Conservation (phyloP, 2,329 filamentous ascomycete genomes). For the Claviceps lovelessii region DNA sequence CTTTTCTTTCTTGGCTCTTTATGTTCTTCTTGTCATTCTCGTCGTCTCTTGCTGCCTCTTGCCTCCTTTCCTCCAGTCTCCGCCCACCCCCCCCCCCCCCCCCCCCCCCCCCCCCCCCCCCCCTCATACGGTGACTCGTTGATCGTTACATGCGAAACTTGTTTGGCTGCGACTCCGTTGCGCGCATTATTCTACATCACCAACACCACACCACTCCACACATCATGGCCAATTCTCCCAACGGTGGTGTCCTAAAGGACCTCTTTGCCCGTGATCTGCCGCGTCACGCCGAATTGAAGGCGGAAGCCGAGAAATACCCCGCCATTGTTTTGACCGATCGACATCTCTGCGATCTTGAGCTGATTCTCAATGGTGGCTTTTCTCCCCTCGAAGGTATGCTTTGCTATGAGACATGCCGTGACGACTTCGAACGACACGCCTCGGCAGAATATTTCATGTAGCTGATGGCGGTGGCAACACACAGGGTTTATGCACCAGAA, state of each 20-base stretch:
- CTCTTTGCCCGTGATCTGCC: constrained; percentile 84
- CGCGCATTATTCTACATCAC: neutral
- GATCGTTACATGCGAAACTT: neutral
- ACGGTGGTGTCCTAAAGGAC: constrained; percentile 95
- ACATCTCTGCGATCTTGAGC: constrained; percentile 92
- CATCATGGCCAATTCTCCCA: constrained; percentile 55
- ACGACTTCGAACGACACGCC: neutral
- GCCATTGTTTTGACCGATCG: constrained; percentile 78
- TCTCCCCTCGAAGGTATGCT: constrained; percentile 83
- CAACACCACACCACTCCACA: neutral
- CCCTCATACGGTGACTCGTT: neutral
- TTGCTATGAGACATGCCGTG: neutral
- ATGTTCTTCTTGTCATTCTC: neutral
- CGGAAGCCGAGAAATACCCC: constrained; percentile 75
- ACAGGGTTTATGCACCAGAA: constrained; percentile 92
- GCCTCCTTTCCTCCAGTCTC: constrained; percentile 5
- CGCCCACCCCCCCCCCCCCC: no score
- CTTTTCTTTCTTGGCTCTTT: neutral
- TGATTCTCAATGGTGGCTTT: constrained; percentile 96
- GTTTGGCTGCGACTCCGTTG: neutral
- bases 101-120: no score
- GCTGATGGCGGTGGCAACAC: constrained; percentile 5
- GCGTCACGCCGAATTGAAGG: constrained; percentile 61
- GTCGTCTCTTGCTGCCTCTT: neutral
- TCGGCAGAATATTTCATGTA: neutral